Evolutionary conservation across 306 rosid species (phyloP).

Genomic region (Begonia masoniana): DNA sequence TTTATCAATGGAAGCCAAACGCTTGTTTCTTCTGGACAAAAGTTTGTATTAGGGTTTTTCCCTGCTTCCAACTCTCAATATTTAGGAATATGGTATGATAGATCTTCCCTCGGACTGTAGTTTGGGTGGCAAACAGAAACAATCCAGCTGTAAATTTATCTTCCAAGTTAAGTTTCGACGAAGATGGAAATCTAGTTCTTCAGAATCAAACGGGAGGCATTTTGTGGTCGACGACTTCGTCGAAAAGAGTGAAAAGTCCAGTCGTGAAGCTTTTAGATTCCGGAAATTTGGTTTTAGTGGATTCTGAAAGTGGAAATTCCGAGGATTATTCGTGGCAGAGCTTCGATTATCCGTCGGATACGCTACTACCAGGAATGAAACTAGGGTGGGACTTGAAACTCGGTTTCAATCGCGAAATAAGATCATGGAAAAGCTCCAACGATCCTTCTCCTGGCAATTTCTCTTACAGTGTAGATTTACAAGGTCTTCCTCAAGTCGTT

Average conservation of each 20-base stretch:
- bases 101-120: constrained; percentile 4
- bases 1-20: constrained; percentile 20
- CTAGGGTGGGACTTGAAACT: constrained; percentile 38
- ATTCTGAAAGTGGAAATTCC: constrained; percentile 5
- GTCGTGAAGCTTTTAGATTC: constrained; percentile 22
- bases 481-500: constrained; percentile 31
- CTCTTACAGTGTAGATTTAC: constrained; percentile 23
- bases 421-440: constrained; percentile 20
- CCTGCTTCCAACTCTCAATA: constrained; percentile 19
- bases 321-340: constrained; percentile 33
- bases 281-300: constrained; percentile 32
- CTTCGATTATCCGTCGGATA: constrained; percentile 39
- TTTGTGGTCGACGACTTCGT: constrained; percentile 27
- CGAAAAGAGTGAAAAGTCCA: constrained; percentile 10
- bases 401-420: constrained; percentile 25
- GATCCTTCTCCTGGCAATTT: constrained; percentile 31
- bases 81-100: constrained; percentile 41
- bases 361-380: constrained; percentile 32
- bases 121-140: constrained; percentile 47
- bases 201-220: constrained; percentile 8
- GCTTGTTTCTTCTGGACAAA: constrained; percentile 25
- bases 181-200: constrained; percentile 27
- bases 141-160: constrained; percentile 15
- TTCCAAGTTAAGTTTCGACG: constrained; percentile 15
- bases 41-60: constrained; percentile 39